Percentiles rank a stretch among this genome's conserved stretches.
Conservation (phyloP, 768 basidiomycete species). For the Cytidiella melzeri region DNA sequence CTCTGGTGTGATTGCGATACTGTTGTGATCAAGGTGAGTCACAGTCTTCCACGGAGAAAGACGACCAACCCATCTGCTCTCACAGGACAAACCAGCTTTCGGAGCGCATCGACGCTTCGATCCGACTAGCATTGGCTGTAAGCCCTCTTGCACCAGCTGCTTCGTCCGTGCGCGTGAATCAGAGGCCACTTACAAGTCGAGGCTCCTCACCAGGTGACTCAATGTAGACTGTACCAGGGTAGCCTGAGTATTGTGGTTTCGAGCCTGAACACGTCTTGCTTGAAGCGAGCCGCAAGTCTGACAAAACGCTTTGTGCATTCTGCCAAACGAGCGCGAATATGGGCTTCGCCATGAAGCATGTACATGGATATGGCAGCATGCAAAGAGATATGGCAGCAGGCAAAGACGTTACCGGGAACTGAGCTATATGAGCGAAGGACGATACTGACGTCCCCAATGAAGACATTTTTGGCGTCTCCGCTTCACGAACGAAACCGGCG, state of each 20-base stretch:
- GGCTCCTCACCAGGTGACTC: conserved; percentile 34
- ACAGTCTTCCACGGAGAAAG: background rate
- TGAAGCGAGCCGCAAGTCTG: conserved; percentile 83
- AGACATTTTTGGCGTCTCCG: conserved; percentile 72
- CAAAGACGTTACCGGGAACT: background rate
- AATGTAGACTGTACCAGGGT: conserved; percentile 49
- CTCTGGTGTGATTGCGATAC: conserved; percentile 59
- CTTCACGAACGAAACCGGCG: conserved; percentile 48
- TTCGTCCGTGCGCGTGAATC: conserved; percentile 79
- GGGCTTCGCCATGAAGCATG: conserved; percentile 86
- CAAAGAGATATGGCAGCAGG: conserved; percentile 69
- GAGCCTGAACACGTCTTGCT: conserved; percentile 64
- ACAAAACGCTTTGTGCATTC: conserved; percentile 89
- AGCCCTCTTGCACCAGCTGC: conserved; percentile 60
- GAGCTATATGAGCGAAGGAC: background rate
- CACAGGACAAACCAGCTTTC: conserved; percentile 73
- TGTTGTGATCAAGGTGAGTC: conserved; percentile 27
- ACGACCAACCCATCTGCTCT: conserved; percentile 45
- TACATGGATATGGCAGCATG: conserved; percentile 85
- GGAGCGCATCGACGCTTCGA: conserved; percentile 91
- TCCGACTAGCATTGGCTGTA: conserved; percentile 67
- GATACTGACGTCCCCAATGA: conserved; percentile 86
- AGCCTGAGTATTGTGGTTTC: conserved; percentile 74
- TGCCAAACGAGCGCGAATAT: conserved; percentile 82
- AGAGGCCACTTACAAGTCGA: conserved; percentile 74